Evolutionary conservation across 2,329 filamentous ascomycete species (phyloP).

Genomic region (Zalaria sp.): DNA sequence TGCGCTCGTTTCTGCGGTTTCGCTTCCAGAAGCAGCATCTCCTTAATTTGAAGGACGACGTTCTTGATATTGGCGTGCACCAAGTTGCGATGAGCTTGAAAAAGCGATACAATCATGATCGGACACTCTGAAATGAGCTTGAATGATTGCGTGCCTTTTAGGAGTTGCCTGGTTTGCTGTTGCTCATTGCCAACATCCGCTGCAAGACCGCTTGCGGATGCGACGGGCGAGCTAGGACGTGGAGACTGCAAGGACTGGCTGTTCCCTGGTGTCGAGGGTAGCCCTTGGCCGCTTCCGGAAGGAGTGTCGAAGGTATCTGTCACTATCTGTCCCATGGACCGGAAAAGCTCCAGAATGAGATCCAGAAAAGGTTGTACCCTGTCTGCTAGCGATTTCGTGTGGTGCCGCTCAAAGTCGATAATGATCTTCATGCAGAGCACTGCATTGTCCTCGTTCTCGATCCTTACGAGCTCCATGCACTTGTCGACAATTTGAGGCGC

Average conservation of each 20-base stretch:
- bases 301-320: conserved; percentile 84
- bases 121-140: conserved; percentile 96
- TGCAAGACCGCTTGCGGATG: conserved; percentile 43
- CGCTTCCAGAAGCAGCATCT: conserved; percentile 74
- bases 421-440: conserved; percentile 97
- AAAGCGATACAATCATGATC: conserved; percentile 96
- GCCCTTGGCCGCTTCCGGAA: conserved; percentile 38
- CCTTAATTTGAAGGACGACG: conserved; percentile 90
- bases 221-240: conserved; percentile 76
- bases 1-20: conserved; percentile 89
- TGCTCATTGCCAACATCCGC: conserved; percentile 71
- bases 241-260: conserved; percentile 70
- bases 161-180: conserved; percentile 64
- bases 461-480: conserved; percentile 73
- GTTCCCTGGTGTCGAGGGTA: conserved; percentile 50
- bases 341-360: conserved; percentile 89
- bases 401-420: conserved; percentile 90
- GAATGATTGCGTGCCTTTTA: conserved; percentile 97
- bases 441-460: conserved; percentile 96
- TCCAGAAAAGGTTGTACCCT: conserved; percentile 83
- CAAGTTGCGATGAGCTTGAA: conserved; percentile 74
- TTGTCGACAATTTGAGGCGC: conserved; percentile 81
- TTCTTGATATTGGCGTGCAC: conserved; percentile 76
- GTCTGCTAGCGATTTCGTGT: conserved; percentile 59
- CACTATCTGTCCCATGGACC: conserved; percentile 90